Percentiles rank a stretch among this genome's conserved stretches.
These are phyloP conservation scores for Crotalaria pallida DNA, from an alignment of 306 rosid genomes.

Conservation along the genomic window DNA sequence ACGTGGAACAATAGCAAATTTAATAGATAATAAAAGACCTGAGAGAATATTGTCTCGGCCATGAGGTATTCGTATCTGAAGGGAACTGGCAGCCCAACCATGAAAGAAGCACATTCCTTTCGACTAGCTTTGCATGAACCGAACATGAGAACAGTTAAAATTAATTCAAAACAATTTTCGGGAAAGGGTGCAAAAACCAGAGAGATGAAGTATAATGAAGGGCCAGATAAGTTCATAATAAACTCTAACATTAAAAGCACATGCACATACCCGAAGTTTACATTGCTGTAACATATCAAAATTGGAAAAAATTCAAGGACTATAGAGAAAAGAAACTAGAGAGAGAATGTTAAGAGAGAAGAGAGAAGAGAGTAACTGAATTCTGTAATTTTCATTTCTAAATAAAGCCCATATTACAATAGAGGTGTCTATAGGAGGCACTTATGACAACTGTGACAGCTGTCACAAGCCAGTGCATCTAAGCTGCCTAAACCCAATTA, in stretches of 20 bases:
- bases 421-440: too few relatives aligned
- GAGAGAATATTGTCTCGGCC: conserved; percentile 99
- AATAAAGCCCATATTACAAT: too few relatives aligned
- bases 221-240: background rate
- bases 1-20: background rate
- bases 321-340: too few relatives aligned
- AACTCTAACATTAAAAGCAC: background rate
- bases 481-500: too few relatives aligned
- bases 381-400: too few relatives aligned
- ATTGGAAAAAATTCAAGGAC: background rate
- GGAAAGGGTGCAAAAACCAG: background rate
- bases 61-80: conserved; percentile 95
- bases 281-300: background rate
- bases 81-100: conserved; percentile 93
- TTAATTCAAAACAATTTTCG: conserved; percentile 20
- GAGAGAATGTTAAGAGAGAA: too few relatives aligned
- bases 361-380: too few relatives aligned
- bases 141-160: conserved; percentile 33
- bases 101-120: conserved; percentile 94
- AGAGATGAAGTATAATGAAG: conserved; percentile 1
- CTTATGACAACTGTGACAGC: too few relatives aligned
- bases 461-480: too few relatives aligned
- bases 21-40: conserved; percentile 52
- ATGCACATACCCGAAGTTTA: background rate
- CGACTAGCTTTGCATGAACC: conserved; percentile 98